These are phyloP conservation scores for Solanum habrochaites DNA, from an alignment of 257 asterid genomes.

Conservation along the genomic window DNA sequence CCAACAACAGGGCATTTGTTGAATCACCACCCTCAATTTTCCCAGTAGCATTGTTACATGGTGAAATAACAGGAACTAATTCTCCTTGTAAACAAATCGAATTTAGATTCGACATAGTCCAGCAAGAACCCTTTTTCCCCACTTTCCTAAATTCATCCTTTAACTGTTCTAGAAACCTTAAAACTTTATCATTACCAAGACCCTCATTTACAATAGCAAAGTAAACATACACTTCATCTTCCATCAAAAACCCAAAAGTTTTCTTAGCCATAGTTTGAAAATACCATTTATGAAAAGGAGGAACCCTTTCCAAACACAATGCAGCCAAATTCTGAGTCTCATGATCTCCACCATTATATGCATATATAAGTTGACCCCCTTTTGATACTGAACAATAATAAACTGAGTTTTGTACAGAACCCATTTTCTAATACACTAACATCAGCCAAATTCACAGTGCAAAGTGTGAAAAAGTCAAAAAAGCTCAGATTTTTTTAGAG, in stretches of 20 bases:
- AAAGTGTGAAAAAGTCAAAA: not conserved
- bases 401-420: constrained; percentile 4
- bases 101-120: constrained; percentile 20
- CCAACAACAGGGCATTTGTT: constrained; percentile 57
- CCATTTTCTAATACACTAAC: not conserved
- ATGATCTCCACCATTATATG: constrained; percentile 30
- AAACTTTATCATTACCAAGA: constrained; percentile 23
- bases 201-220: constrained; percentile 45
- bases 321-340: constrained; percentile 50
- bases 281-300: constrained; percentile 68
- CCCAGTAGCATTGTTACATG: constrained; percentile 9
- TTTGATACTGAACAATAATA: constrained; percentile 58
- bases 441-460: not conserved
- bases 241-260: constrained; percentile 54
- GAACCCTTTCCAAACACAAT: constrained; percentile 54
- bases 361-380: constrained; percentile 35
- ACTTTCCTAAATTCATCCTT: constrained; percentile 44
- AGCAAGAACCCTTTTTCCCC: constrained; percentile 19
- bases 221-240: constrained; percentile 29
- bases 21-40: constrained; percentile 21
- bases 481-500: not conserved
- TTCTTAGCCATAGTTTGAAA: constrained; percentile 33
- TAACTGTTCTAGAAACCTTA: constrained; percentile 34
- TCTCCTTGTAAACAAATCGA: constrained; percentile 38
- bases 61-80: constrained; percentile 35